Percentiles rank a stretch among this genome's conserved stretches.
phyloP scores from a whole-genome alignment of 331 rosid species.

The Prunus yedoensis region DNA sequence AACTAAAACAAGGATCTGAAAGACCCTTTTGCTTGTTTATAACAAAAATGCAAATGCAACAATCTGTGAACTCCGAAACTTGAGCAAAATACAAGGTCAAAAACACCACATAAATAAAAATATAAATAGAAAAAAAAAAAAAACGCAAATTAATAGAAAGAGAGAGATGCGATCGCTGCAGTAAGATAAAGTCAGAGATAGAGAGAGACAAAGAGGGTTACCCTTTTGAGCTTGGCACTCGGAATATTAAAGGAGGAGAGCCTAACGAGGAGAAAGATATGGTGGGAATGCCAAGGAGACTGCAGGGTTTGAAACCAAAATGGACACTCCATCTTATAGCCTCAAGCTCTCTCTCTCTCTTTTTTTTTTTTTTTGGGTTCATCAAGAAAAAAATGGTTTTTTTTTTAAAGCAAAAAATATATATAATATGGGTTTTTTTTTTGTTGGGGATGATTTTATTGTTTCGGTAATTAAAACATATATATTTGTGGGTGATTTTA shows the following conservation, averaged over 20 bases:
- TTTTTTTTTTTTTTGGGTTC: too few relatives aligned
- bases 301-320: slow-evolving; percentile 17
- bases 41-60: slow-evolving; percentile 8
- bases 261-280: slow-evolving; percentile 12
- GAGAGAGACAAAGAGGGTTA: slow-evolving; percentile 6
- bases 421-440: too few relatives aligned
- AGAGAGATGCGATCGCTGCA: slow-evolving; percentile 6
- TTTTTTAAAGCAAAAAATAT: too few relatives aligned
- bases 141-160: too few relatives aligned
- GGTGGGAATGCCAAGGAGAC: slow-evolving; percentile 7
- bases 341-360: neutral
- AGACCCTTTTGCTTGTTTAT: slow-evolving; percentile 14
- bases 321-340: slow-evolving; percentile 1
- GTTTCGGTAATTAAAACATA: too few relatives aligned
- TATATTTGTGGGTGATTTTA: too few relatives aligned
- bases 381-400: too few relatives aligned
- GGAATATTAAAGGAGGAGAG: slow-evolving; percentile 23
- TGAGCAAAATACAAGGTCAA: slow-evolving; percentile 13
- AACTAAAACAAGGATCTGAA: slow-evolving; percentile 11
- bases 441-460: too few relatives aligned
- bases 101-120: slow-evolving; percentile 15
- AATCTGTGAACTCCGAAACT: slow-evolving; percentile 8
- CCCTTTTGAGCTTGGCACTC: slow-evolving; percentile 26
- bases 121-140: neutral
- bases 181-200: neutral